Percentiles rank a stretch among this genome's conserved stretches.
phyloP scores from a whole-genome alignment of 73 alveolate genomes.

The Uronychia setigera region DNA sequence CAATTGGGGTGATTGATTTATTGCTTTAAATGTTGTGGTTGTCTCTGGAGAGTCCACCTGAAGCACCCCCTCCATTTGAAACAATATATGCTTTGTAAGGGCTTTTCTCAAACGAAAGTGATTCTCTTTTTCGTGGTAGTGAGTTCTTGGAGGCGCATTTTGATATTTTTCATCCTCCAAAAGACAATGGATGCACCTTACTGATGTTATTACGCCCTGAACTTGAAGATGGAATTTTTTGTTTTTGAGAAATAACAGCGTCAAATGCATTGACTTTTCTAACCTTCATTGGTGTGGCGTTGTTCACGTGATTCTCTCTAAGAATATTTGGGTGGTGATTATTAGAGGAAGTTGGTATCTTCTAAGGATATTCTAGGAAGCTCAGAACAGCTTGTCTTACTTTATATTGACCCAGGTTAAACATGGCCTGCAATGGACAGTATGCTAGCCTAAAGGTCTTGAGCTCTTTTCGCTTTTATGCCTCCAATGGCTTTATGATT shows the following conservation, averaged over 20 bases:
- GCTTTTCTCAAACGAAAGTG: background rate
- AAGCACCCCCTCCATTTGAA: background rate
- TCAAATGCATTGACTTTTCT: background rate
- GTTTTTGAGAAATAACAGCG: background rate
- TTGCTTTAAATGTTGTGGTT: background rate
- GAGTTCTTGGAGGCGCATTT: background rate
- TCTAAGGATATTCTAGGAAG: background rate
- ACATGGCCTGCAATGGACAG: background rate
- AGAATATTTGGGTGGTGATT: background rate
- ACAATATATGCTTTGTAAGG: background rate
- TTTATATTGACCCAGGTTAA: background rate
- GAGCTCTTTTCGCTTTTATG: background rate
- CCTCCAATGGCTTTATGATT: background rate
- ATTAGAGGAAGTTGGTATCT: background rate
- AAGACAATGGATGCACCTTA: background rate
- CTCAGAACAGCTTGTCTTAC: background rate
- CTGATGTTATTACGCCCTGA: background rate
- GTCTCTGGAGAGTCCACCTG: conserved; percentile 1
- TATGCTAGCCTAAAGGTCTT: background rate
- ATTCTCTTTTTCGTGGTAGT: background rate
- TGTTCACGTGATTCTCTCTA: background rate
- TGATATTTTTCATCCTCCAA: background rate
- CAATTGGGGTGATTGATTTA: background rate
- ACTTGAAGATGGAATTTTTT: background rate
- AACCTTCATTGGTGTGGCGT: background rate